Base-by-base conservation (phyloP, 192 early-diverging fungal species). In the Coemansia sp. region DNA sequence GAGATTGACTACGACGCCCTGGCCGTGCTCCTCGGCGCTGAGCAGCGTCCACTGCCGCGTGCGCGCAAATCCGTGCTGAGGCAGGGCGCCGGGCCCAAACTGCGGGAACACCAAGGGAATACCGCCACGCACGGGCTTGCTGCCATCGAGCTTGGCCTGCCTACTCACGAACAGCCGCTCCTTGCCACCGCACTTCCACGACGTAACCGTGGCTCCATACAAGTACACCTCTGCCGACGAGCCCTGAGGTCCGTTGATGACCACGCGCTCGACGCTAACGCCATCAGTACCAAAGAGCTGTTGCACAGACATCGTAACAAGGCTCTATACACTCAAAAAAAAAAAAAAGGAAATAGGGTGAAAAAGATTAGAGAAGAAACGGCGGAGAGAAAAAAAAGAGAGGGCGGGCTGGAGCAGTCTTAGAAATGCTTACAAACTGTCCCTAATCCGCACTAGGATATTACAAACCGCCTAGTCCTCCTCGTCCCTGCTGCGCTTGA, bases 41-140 rank as follows among this genome's bases (percentile, higher is more conserved):
- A 65, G 16, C 45, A 80, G 62, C 56, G 55, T 55, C 84, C 84
- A 85, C 23, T 11, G 37, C 45, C 66, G 65, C 7, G 73, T 79
- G 45, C 84, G 79, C 7, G 84, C 84, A 73, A 85, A 85, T n/a
- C 84, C 84, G 41, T 85, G 84, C 62, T 85, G 84, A 25, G 77
- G 77, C 42, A 85, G 74, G 25, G 48, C 65, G 57, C 84, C 84
- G 4, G 73, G 75, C 2, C 80, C 80, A 36, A 84, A 86, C 72
- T 85, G 83, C 28, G 85, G 85, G 34, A 81, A 88, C 41, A 86
- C 83, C 36, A 84, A 59, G 2, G 74, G 84, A 61, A 85, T 87
- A 39, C 92, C 92, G 57, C 92, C 95, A 38, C 97, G 95, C 64
- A 97, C 92, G 1, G 95, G 90, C 84, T 95, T 97, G 73, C 88